Percentiles rank a stretch among this genome's conserved stretches.
Evolutionary conservation across 1,139 yeast genomes (phyloP).

Genomic region (Scheffersomyces illinoinensis): DNA sequence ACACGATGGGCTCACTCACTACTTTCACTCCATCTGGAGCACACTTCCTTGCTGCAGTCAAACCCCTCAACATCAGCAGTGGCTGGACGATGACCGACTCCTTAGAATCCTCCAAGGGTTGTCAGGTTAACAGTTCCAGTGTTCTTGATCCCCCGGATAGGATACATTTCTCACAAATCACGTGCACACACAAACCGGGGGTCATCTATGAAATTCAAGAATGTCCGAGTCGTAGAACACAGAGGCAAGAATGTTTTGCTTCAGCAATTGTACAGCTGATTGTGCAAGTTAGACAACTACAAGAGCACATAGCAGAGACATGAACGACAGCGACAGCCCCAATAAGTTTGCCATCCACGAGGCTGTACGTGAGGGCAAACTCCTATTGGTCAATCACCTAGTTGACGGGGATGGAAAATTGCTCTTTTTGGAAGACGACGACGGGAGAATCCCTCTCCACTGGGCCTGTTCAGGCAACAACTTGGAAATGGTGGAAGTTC

Average conservation of each 20-base stretch:
- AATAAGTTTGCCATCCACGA: constrained; percentile 46
- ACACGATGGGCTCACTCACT: background rate
- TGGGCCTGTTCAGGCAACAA: constrained; percentile 83
- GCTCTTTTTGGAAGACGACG: constrained; percentile 57
- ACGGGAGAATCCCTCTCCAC: constrained; percentile 79
- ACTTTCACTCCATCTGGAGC: background rate
- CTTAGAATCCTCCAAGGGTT: background rate
- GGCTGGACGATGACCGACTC: background rate
- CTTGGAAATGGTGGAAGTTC: constrained; percentile 49
- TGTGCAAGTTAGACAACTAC: background rate
- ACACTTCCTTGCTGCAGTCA: background rate
- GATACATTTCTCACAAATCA: background rate
- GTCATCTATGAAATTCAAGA: background rate
- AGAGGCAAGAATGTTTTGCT: background rate
- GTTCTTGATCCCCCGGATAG: background rate
- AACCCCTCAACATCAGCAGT: background rate
- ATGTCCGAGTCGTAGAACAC: background rate
- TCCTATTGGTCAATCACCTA: constrained; percentile 47
- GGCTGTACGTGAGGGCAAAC: constrained; percentile 59
- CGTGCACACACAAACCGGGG: background rate
- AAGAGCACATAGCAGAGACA: background rate
- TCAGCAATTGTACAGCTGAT: background rate
- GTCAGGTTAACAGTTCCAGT: background rate
- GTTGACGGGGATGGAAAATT: constrained; percentile 49
- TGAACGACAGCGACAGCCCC: background rate